Base-by-base conservation (phyloP, 2,329 filamentous ascomycete genomes). In the Ploettnerulaceae sp. region DNA sequence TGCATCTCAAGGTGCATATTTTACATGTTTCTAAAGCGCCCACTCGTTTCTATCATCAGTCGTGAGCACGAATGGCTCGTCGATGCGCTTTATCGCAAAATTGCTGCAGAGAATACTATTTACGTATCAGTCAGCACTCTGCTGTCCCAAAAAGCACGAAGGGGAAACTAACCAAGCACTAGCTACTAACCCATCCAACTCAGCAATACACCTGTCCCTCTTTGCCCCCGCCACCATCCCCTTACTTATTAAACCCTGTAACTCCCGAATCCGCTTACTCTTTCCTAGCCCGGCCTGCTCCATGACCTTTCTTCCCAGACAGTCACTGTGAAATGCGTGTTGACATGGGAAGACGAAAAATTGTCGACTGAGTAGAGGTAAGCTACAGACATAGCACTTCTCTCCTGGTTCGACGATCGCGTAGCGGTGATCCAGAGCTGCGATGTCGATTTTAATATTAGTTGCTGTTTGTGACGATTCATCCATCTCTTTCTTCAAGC, bases 341-440 rank as follows among this genome's bases (percentile, higher is more conserved):
- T 98, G 93, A 66, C 93, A 98, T 0, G 93, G 93, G 57, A 98
- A 98, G 14, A 98, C 93, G 58, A 97, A 98, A 68, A 98, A 98
- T 60, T 96, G 90, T 44, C 90, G 72, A 61, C 86, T 90, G 12
- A 98, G 74, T 44, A 98, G 70, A 7, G 93, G 93, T 46, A 97
- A 69, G 0, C 82, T 80, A 62, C 93, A 98, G 2, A 85, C 80
- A 69, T 91, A 94, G 67, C 93, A 98, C 63, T 88, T 84, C 71
- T 98, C 93, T 0, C 93, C 93, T 0, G 93, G 91, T 64, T 96
- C 90, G 5, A 98, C 93, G 53, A 98, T 95, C 1, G 91, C 93
- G 62, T 97, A 98, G 3, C 93, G 81, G 52, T 85, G 81, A 62
- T 95, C 89, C 3, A 98, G 75, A 0, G 83, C 81, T 1, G 84